phyloP scores from a whole-genome alignment of 2,329 filamentous ascomycete genomes.

The Calonectria pseudoturangicola region DNA sequence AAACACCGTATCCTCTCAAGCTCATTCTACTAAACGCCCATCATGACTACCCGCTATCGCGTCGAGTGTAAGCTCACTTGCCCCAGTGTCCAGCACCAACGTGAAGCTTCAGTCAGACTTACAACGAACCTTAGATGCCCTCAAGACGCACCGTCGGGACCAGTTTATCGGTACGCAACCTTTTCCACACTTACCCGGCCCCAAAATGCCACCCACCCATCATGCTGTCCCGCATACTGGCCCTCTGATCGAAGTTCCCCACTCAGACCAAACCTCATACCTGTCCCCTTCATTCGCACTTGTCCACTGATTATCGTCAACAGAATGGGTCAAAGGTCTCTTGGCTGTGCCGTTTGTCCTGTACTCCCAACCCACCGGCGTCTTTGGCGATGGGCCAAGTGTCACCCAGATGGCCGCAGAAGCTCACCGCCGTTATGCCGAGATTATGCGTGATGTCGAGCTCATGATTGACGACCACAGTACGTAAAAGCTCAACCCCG shows the following conservation, averaged over 20 bases:
- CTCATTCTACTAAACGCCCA: conserved; percentile 16
- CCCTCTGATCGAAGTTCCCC: conserved; percentile 29
- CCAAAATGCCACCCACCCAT: background rate
- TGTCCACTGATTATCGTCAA: conserved; percentile 35
- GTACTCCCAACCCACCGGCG: conserved; percentile 93
- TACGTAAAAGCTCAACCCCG: conserved; percentile 59
- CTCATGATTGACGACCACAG: conserved; percentile 94
- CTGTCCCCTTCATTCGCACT: background rate
- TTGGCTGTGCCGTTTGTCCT: conserved; percentile 97
- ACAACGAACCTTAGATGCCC: conserved; percentile 68
- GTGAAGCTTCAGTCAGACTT: conserved; percentile 40
- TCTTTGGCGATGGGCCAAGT: conserved; percentile 81
- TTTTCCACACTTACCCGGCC: background rate
- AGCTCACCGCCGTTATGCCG: conserved; percentile 91
- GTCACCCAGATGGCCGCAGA: conserved; percentile 84
- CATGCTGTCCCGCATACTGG: conserved; percentile 13
- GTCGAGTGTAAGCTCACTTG: conserved; percentile 80
- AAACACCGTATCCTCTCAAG: background rate
- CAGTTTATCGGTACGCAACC: conserved; percentile 83
- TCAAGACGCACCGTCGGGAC: conserved; percentile 91
- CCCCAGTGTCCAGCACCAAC: conserved; percentile 24
- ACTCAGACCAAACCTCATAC: conserved; percentile 12
- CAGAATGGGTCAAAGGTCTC: conserved; percentile 97
- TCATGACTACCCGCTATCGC: conserved; percentile 79
- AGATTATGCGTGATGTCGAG: conserved; percentile 97